Evolutionary conservation across 768 basidiomycete genomes (phyloP).

Genomic region (Leccinum rimulosum): DNA sequence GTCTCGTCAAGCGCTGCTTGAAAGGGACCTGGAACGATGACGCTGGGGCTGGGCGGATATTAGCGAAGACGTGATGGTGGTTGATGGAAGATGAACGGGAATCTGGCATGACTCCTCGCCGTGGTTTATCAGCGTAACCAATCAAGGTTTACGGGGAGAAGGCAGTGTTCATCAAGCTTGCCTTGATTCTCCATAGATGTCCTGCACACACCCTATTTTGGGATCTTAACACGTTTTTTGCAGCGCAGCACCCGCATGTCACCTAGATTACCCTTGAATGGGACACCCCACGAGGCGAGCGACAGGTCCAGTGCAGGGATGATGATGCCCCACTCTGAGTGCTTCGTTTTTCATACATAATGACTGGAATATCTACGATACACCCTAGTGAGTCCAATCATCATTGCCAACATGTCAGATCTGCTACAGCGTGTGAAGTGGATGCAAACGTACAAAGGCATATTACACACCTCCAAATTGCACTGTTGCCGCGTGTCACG

Average conservation of each 20-base stretch:
- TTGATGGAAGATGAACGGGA: slow-evolving; percentile 32
- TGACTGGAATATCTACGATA: slow-evolving; percentile 24
- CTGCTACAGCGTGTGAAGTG: slow-evolving; percentile 20
- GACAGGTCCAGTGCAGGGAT: slow-evolving; percentile 23
- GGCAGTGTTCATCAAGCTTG: slow-evolving; percentile 27
- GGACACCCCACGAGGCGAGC: slow-evolving; percentile 30
- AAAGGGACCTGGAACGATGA: slow-evolving; percentile 23
- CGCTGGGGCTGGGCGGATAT: slow-evolving; percentile 30
- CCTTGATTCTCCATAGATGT: slow-evolving; percentile 18
- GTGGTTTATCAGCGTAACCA: slow-evolving; percentile 32
- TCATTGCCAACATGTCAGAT: slow-evolving; percentile 20
- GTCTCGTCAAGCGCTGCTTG: slow-evolving; percentile 20
- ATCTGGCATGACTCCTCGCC: slow-evolving; percentile 32
- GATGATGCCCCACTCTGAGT: slow-evolving; percentile 23
- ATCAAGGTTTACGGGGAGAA: slow-evolving; percentile 31
- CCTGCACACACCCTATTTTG: slow-evolving; percentile 24
- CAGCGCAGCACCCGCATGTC: slow-evolving; percentile 34
- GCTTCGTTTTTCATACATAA: slow-evolving; percentile 32
- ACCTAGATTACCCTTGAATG: slow-evolving; percentile 17
- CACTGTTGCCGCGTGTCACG: slow-evolving; percentile 21
- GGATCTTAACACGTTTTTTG: slow-evolving; percentile 32
- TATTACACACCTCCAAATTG: slow-evolving; percentile 21
- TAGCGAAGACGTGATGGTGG: slow-evolving; percentile 34
- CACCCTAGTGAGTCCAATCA: slow-evolving; percentile 19
- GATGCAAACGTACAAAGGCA: slow-evolving; percentile 25